phyloP scores from a whole-genome alignment of 1,284 basidiomycete species.

The Hortiboletus rubellus region DNA sequence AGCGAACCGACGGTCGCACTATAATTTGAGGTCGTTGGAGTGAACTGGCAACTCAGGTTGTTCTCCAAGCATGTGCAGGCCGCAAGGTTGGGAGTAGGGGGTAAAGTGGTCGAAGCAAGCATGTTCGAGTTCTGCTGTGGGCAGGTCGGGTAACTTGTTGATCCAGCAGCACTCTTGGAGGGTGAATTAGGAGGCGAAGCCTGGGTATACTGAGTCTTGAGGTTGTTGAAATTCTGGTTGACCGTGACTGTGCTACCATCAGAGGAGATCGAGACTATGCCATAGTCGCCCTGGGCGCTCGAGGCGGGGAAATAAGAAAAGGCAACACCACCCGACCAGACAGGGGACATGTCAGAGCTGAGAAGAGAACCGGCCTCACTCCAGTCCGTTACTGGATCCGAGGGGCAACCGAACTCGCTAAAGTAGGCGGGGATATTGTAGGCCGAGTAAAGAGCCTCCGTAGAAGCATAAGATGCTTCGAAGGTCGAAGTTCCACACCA shows the following conservation, averaged over 20 bases:
- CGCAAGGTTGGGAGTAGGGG: conserved; percentile 78
- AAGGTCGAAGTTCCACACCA: conserved; percentile 80
- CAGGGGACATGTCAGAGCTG: conserved; percentile 67
- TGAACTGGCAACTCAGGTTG: conserved; percentile 73
- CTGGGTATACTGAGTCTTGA: conserved; percentile 61
- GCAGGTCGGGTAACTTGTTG: conserved; percentile 64
- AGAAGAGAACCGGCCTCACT: conserved; percentile 79
- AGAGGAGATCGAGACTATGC: conserved; percentile 74
- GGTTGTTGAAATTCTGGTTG: conserved; percentile 66
- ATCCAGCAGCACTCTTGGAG: conserved; percentile 50
- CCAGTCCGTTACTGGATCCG: conserved; percentile 68
- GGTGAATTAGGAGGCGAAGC: conserved; percentile 68
- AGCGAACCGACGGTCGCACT: conserved; percentile 70
- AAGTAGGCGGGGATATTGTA: conserved; percentile 87
- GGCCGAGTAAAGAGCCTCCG: conserved; percentile 56
- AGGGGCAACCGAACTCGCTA: conserved; percentile 86
- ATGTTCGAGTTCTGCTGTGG: conserved; percentile 59
- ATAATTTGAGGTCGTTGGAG: conserved; percentile 59
- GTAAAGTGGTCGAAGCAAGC: conserved; percentile 68
- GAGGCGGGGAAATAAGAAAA: conserved; percentile 85
- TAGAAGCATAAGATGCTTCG: conserved; percentile 52
- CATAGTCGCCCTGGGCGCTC: conserved; percentile 69
- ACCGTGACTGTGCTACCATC: conserved; percentile 63
- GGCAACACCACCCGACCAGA: conserved; percentile 88
- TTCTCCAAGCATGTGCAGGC: conserved; percentile 79